phyloP scores from a whole-genome alignment of 1,139 yeast genomes.

The Sugiyamaella sp. region DNA sequence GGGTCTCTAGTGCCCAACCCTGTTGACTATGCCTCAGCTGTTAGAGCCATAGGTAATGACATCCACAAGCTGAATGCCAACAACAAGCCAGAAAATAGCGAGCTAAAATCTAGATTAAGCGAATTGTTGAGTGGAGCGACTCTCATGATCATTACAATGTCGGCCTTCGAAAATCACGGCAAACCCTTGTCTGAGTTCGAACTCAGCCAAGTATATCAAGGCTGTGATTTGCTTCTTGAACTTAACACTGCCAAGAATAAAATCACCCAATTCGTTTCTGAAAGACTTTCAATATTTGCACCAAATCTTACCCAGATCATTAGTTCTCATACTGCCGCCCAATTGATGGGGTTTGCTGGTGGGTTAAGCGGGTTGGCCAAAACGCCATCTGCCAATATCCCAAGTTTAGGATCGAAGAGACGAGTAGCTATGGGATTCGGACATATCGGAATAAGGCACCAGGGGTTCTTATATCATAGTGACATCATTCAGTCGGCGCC shows the following conservation, averaged over 20 bases:
- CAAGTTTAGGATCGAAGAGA: slow-evolving; percentile 72
- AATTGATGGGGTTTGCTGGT: slow-evolving; percentile 69
- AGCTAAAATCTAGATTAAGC: slow-evolving; percentile 46
- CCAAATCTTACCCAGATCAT: slow-evolving; percentile 79
- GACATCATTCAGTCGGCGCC: slow-evolving; percentile 50
- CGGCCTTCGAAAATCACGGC: slow-evolving; percentile 56
- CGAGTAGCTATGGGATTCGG: slow-evolving; percentile 52
- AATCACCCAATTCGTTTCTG: slow-evolving; percentile 59
- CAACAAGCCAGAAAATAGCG: slow-evolving; percentile 24
- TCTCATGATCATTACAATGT: slow-evolving; percentile 71
- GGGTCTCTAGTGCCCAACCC: slow-evolving; percentile 66
- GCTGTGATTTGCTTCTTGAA: slow-evolving; percentile 53
- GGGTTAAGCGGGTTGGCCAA: slow-evolving; percentile 68
- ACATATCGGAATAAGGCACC: slow-evolving; percentile 53
- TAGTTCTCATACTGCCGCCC: slow-evolving; percentile 76
- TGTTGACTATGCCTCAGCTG: slow-evolving; percentile 61
- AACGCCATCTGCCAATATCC: slow-evolving; percentile 82
- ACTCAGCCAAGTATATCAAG: slow-evolving; percentile 47
- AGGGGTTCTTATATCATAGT: slow-evolving; percentile 55
- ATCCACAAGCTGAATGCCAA: slow-evolving; percentile 41
- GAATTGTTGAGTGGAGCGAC: slow-evolving; percentile 61
- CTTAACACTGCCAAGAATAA: slow-evolving; percentile 50
- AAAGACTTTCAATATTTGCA: slow-evolving; percentile 61
- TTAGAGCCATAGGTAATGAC: slow-evolving; percentile 57
- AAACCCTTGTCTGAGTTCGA: slow-evolving; percentile 44